Percentiles rank a stretch among this genome's conserved stretches.
Conservation (phyloP, 805 yeast species). For the Ogataea methylovora region DNA sequence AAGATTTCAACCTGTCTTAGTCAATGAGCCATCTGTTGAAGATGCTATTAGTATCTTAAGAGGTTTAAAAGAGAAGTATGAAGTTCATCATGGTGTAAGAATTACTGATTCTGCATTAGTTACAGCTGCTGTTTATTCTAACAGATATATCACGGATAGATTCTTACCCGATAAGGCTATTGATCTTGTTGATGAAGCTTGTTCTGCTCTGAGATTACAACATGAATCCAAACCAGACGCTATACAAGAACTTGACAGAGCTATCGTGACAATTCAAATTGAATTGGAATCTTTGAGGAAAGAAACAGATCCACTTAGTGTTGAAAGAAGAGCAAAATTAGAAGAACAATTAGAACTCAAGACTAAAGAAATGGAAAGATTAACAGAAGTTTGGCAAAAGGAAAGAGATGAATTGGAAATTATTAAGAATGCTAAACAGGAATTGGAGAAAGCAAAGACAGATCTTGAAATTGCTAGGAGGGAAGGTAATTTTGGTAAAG, state of each 20-base stretch:
- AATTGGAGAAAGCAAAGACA: constrained; percentile 74
- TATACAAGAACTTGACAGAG: constrained; percentile 79
- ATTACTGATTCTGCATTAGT: constrained; percentile 89
- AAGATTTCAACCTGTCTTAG: constrained; percentile 82
- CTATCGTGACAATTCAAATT: constrained; percentile 88
- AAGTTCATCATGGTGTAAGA: constrained; percentile 96
- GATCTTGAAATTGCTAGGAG: constrained; percentile 80
- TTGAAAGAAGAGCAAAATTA: constrained; percentile 68
- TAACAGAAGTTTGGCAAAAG: constrained; percentile 81
- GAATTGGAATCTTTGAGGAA: constrained; percentile 91
- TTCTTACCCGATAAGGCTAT: constrained; percentile 95
- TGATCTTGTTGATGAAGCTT: constrained; percentile 94
- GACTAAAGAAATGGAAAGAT: constrained; percentile 54
- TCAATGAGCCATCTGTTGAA: constrained; percentile 82
- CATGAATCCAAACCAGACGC: constrained; percentile 97
- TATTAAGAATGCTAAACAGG: constrained; percentile 72
- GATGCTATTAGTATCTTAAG: constrained; percentile 89
- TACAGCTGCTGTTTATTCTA: constrained; percentile 85
- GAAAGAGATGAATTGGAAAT: constrained; percentile 73
- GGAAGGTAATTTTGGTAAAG: constrained; percentile 77
- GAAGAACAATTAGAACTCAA: constrained; percentile 61
- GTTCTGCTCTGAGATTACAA: constrained; percentile 88
- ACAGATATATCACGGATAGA: constrained; percentile 86
- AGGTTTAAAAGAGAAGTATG: constrained; percentile 90
- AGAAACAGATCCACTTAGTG: constrained; percentile 80